A percentile compares a stretch with the other conserved stretches of the same genome.
Conservation (phyloP, 1,284 basidiomycete genomes). For the Melampsora americana region DNA sequence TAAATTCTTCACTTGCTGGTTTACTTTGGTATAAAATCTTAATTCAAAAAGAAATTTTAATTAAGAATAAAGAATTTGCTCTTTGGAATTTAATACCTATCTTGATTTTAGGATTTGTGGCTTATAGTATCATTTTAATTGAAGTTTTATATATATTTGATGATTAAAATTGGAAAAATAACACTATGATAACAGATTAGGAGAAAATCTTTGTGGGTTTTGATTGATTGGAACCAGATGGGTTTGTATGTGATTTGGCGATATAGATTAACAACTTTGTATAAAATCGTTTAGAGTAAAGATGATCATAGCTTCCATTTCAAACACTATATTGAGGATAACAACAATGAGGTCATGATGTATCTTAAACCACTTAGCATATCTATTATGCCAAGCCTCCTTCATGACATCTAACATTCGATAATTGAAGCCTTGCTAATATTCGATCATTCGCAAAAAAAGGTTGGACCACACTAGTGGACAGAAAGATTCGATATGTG, state of each 20-base stretch:
- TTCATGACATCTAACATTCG: no score
- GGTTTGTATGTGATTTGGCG: no score
- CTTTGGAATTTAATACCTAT: slow-evolving; percentile 38
- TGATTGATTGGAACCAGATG: no score
- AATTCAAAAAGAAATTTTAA: slow-evolving; percentile 14
- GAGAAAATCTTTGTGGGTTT: not conserved
- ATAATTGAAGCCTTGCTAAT: no score
- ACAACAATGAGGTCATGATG: no score
- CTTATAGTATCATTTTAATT: slow-evolving; percentile 18
- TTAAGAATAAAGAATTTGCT: slow-evolving; percentile 11
- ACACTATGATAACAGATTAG: no score
- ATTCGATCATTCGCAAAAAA: not conserved
- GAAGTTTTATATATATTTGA: slow-evolving; percentile 42
- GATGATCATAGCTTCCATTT: no score
- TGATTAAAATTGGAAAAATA: slow-evolving; percentile 5
- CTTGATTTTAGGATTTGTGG: slow-evolving; percentile 10
- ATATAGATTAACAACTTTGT: no score
- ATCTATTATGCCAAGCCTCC: no score
- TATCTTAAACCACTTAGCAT: no score
- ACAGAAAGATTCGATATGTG: not conserved
- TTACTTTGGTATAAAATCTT: slow-evolving; percentile 35
- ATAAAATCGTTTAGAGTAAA: no score
- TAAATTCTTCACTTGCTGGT: slow-evolving; percentile 34
- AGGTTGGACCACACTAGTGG: not conserved
- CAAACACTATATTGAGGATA: no score